Percentiles rank a stretch among this genome's conserved stretches.
These are phyloP conservation scores for Nicotiana noctiflora DNA, from an alignment of 257 asterid species.

Conservation along the genomic window DNA sequence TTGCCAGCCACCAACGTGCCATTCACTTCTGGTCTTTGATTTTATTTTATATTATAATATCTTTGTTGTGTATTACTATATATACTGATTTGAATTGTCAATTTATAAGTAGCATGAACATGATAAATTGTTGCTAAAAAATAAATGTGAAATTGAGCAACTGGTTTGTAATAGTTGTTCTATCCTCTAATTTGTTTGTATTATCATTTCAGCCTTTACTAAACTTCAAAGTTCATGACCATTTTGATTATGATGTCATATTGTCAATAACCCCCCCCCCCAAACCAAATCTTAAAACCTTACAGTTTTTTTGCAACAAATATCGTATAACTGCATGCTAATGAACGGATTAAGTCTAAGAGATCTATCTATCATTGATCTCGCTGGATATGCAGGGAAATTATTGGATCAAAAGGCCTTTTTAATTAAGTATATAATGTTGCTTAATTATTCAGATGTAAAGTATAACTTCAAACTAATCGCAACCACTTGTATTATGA, in stretches of 20 bases:
- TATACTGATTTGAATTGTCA: neutral
- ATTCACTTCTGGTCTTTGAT: conserved; percentile 56
- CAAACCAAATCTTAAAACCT: no score
- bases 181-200: neutral
- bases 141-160: neutral
- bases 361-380: no score
- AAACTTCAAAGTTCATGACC: neutral
- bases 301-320: neutral
- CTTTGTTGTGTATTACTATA: neutral
- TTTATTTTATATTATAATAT: neutral
- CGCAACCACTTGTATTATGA: neutral
- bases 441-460: neutral
- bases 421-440: neutral
- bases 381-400: neutral
- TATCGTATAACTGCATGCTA: neutral
- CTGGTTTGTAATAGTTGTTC: neutral
- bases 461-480: neutral
- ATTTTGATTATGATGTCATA: neutral
- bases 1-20: conserved; percentile 66
- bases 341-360: neutral
- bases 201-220: neutral
- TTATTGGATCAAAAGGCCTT: no score
- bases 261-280: neutral
- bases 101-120: neutral
- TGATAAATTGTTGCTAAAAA: neutral